Conservation (phyloP, 139 green algal genomes). For the Tetratostichococcus sp. region DNA sequence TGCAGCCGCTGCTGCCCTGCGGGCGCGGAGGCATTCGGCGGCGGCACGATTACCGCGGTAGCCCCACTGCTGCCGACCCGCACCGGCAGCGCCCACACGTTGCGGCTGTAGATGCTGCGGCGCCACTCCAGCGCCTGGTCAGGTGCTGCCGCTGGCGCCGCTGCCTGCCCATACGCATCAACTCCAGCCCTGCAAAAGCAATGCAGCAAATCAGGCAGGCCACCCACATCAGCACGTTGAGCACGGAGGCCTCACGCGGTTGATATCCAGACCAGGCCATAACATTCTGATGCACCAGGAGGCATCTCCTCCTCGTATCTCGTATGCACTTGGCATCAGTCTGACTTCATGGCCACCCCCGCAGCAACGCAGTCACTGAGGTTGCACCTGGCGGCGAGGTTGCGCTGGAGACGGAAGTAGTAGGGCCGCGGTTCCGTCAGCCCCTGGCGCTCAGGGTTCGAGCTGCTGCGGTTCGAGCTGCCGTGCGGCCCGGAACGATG, state of each 20-base stretch:
- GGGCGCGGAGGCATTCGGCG: background rate
- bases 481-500: background rate
- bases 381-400: conserved; percentile 17
- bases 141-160: background rate
- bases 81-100: conserved; percentile 18
- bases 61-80: background rate
- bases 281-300: too few relatives aligned
- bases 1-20: conserved; percentile 7
- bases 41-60: too few relatives aligned
- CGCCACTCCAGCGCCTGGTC: conserved; percentile 21
- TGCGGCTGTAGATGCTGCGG: conserved; percentile 30
- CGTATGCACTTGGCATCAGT: too few relatives aligned
- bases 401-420: conserved; percentile 36
- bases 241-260: too few relatives aligned
- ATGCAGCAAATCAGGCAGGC: too few relatives aligned
- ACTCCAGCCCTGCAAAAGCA: background rate
- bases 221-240: too few relatives aligned
- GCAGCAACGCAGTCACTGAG: too few relatives aligned
- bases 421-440: conserved; percentile 29
- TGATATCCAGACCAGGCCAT: too few relatives aligned
- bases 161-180: background rate
- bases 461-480: too few relatives aligned
- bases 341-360: too few relatives aligned
- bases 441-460: background rate
- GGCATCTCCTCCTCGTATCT: too few relatives aligned